Base-by-base conservation (phyloP, 257 asterid species). In the Paraleonurus japonicus region DNA sequence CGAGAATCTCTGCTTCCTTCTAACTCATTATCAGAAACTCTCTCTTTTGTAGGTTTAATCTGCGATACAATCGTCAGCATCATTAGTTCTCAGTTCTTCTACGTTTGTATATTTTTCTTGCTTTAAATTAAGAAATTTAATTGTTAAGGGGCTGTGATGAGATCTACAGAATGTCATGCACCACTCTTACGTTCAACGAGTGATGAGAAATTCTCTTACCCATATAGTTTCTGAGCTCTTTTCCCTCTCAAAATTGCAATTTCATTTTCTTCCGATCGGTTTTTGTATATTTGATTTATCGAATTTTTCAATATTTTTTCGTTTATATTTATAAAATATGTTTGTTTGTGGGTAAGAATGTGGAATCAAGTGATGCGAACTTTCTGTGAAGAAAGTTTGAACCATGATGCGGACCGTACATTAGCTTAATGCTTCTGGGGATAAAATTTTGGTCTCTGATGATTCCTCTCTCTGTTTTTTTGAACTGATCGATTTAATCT, bases 351-450 rank as follows among this genome's bases (percentile, higher is more conserved):
- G 2, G 51, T 17, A 15, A 8, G 12, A 22, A 10, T 0, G 73
- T 30, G 81, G 79, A 67, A 64, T 76, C 85, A 83, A 45, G 16
- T 80, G 87, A 80, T 83, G 85, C 53, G 83, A 75, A 50, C 78
- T 78, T 77, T 75, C 76, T 32, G 7, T 62, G 82, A n/a, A n/a
- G n/a, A 61, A 76, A 76, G 86, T 58, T 76, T 76, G 30, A 82
- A 69, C 86, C 84, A 82, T 82, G 84, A 82, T 76, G 84, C 80
- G 86, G 86, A 81, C 83, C 85, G 85, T 71, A 81, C 76, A 78
- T n/a, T n/a, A 77, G 81, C 79, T 33, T 55, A 60, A 64, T 59
- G 81, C 85, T 75, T 67, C 28, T 81, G 85, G 74, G 83, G 83
- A 78, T 67, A 20, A 24, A 61, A 5, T 67, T 67, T 72, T 76